Conservation (phyloP, 129 eudicot species). For the Tanacetum coccineum region DNA sequence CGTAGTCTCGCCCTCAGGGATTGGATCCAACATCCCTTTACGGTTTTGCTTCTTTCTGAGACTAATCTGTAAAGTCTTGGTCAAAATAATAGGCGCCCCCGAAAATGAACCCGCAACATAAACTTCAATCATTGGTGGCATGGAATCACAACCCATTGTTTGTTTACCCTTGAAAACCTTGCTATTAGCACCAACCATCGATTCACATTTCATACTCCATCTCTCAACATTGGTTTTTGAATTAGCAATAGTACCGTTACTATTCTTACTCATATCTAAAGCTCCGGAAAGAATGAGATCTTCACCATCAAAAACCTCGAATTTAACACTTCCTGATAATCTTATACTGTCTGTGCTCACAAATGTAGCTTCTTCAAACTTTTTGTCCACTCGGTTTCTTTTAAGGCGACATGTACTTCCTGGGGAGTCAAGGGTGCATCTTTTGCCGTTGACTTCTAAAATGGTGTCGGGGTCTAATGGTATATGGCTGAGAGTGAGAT, state of each 20-base stretch:
- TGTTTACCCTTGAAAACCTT: constrained; percentile 67
- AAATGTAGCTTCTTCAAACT: constrained; percentile 78
- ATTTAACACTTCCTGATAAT: constrained; percentile 68
- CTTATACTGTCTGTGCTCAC: constrained; percentile 81
- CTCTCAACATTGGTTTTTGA: constrained; percentile 34
- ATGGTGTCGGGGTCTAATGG: constrained; percentile 67
- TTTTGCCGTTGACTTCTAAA: constrained; percentile 68
- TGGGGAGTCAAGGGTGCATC: constrained; percentile 57
- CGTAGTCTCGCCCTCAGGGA: constrained; percentile 58
- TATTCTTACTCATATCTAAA: constrained; percentile 51
- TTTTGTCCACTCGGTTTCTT: constrained; percentile 64
- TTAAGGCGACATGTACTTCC: constrained; percentile 56
- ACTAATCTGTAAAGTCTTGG: constrained; percentile 71
- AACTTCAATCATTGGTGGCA: constrained; percentile 68
- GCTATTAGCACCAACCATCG: constrained; percentile 42
- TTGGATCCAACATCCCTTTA: constrained; percentile 49
- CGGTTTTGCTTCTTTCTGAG: constrained; percentile 51
- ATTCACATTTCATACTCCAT: constrained; percentile 73
- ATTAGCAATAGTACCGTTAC: constrained; percentile 39
- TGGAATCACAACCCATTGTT: constrained; percentile 42
- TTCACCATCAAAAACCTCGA: constrained; percentile 65
- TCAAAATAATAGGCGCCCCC: constrained; percentile 68
- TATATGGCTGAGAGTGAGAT: constrained; percentile 59
- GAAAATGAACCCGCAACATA: constrained; percentile 68
- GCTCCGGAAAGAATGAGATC: constrained; percentile 60